Evolutionary conservation across 257 asterid species (phyloP), one percentile per base, ranked within the genome.

Genomic region (Solanum sejunctum): DNA sequence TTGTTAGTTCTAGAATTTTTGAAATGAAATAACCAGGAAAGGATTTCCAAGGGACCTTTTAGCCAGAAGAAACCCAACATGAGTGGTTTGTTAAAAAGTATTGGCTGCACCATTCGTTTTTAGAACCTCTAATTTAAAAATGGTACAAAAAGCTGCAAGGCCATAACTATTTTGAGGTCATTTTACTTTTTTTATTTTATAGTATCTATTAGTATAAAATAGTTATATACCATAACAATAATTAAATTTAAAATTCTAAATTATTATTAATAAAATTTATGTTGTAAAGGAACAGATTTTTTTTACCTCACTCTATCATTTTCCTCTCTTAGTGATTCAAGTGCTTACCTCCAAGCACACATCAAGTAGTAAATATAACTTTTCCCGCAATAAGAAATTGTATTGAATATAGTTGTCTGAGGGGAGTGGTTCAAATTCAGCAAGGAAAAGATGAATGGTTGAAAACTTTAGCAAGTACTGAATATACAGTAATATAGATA

Each of bases 361-460:
- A 32, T 32, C 36, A 32, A 36, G 41, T 36, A 36, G 6, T 36
- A 73, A 20, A 16, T 73, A 17, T 72, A 9, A 10, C 6, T 12
- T 72, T 80, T 18, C 8, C 41, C 6, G 3, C 58, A n/a, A 81
- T 58, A 81, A 81, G 73, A 81, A 81, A 81, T 60, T 81, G 75
- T 43, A 49, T 23, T 2, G 2, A 20, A 60, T 16, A 11, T 18
- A 10, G 7, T 32, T 32, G 36, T 32, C 2, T 32, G 36, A 32
- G 57, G 57, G 15, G 82, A 32, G 84, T 87, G 86, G 88, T 85
- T 61, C 61, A 81, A 63, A 77, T 51, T 39, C 64, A 57, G 26
- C 54, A 60, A 51, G 52, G 64, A 1, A 10, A 21, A 28, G 43
- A 52, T 39, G 69, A 81, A 87, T 72, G 87, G 84, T 51, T 60